Conservation (phyloP, 148 eudicot species). For the Oxyria digyna region DNA sequence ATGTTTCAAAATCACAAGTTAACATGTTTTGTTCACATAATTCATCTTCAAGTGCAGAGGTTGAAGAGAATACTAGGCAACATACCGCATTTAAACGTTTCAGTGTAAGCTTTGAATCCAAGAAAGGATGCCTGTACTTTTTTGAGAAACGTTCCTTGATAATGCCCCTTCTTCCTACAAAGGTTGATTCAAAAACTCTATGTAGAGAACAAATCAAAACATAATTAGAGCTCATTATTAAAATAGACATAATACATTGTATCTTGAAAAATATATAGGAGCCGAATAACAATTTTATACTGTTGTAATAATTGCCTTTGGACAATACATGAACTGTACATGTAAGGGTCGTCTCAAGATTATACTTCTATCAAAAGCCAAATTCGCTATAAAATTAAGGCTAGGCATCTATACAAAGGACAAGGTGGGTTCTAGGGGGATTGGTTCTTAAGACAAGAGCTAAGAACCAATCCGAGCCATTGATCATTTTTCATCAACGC, state of each 20-base stretch:
- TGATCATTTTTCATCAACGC: too few species aligned
- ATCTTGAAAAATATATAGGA: background rate
- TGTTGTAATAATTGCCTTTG: too few species aligned
- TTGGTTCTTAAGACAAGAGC: too few species aligned
- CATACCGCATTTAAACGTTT: slow-evolving; percentile 86
- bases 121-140: slow-evolving; percentile 83
- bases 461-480: too few species aligned
- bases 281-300: too few species aligned
- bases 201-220: slow-evolving; percentile 11
- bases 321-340: background rate
- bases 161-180: slow-evolving; percentile 65
- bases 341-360: background rate
- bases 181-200: slow-evolving; percentile 77
- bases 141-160: slow-evolving; percentile 91
- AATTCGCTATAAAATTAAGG: background rate
- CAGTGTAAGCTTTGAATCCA: slow-evolving; percentile 73
- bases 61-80: background rate
- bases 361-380: background rate
- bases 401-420: background rate
- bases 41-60: background rate
- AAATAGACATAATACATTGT: background rate
- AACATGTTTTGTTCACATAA: background rate
- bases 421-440: too few species aligned
- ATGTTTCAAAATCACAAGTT: background rate
- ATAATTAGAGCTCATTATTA: background rate